Conservation (phyloP, 352 stramenopile genomes). For the Phytophthora sansomeana region DNA sequence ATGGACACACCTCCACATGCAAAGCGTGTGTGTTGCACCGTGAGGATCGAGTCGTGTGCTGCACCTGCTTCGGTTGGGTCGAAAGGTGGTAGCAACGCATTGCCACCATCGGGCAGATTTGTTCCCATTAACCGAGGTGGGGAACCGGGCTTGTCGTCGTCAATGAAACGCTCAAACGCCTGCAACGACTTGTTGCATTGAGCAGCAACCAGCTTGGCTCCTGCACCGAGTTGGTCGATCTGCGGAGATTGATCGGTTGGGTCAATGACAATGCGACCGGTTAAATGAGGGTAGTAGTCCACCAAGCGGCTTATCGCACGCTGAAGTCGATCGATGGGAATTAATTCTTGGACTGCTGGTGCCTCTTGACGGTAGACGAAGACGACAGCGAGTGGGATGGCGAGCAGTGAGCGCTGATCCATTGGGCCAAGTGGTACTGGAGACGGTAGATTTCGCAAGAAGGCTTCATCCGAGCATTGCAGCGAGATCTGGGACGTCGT, state of each 20-base stretch:
- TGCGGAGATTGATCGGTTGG: slow-evolving; percentile 7
- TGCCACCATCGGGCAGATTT: slow-evolving; percentile 26
- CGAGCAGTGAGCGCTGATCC: slow-evolving; percentile 23
- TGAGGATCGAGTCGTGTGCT: slow-evolving; percentile 29
- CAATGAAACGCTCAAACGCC: background rate
- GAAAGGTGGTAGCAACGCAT: slow-evolving; percentile 31
- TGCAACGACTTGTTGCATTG: slow-evolving; percentile 8
- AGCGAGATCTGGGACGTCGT: background rate
- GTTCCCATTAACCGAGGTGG: slow-evolving; percentile 21
- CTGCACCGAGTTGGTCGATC: slow-evolving; percentile 8
- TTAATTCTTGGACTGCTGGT: slow-evolving; percentile 8
- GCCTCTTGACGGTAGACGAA: slow-evolving; percentile 27
- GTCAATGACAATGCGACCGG: slow-evolving; percentile 19
- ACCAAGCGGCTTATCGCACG: slow-evolving; percentile 1
- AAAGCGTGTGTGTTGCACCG: slow-evolving; percentile 33
- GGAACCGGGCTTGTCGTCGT: slow-evolving; percentile 31
- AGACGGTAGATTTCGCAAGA: slow-evolving; percentile 8
- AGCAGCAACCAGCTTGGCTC: slow-evolving; percentile 11
- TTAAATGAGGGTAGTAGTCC: slow-evolving; percentile 21
- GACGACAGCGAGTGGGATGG: slow-evolving; percentile 26
- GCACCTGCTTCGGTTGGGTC: slow-evolving; percentile 24
- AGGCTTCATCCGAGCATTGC: slow-evolving; percentile 8
- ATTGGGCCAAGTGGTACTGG: slow-evolving; percentile 28
- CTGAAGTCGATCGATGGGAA: slow-evolving; percentile 17
- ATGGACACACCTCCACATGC: slow-evolving; percentile 28